Evolutionary conservation across 2,329 filamentous ascomycete species (phyloP).

Genomic region (Rhynchosporium agropyri): DNA sequence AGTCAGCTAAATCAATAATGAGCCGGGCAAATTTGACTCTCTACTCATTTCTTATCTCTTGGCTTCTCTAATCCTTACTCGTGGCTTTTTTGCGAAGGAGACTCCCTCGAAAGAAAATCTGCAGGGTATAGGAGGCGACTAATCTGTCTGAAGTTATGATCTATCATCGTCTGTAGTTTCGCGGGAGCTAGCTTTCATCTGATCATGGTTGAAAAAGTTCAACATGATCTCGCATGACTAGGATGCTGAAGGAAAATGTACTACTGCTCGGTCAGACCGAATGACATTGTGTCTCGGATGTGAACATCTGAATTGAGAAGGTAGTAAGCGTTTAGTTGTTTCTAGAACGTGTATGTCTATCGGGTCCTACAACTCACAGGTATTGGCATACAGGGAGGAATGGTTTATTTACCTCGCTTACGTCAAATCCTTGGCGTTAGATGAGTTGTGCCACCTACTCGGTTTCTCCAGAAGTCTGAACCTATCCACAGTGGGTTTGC

Average conservation of each 20-base stretch:
- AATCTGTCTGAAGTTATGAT: not conserved
- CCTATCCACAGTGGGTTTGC: too few species aligned
- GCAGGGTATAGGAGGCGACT: not conserved
- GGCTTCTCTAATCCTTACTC: not conserved
- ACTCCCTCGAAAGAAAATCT: not conserved
- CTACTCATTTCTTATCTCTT: not conserved
- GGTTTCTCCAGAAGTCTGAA: too few species aligned
- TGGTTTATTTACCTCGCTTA: conserved; percentile 6
- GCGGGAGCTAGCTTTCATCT: not conserved
- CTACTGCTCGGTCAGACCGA: not conserved
- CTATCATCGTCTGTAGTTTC: not conserved
- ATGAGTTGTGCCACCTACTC: too few species aligned
- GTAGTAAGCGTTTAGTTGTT: not conserved
- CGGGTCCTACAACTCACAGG: not conserved
- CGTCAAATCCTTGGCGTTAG: not conserved
- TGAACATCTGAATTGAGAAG: not conserved
- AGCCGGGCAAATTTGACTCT: not conserved
- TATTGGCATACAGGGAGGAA: not conserved
- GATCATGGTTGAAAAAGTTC: not conserved
- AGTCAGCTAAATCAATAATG: not conserved
- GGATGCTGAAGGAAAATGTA: not conserved
- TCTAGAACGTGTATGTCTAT: not conserved
- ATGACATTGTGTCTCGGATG: not conserved
- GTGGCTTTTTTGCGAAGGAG: not conserved
- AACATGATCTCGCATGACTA: not conserved